Evolutionary conservation across 2,329 filamentous ascomycete genomes (phyloP), one percentile per base, ranked within the genome.

Genomic region (Aspergillus sp.): DNA sequence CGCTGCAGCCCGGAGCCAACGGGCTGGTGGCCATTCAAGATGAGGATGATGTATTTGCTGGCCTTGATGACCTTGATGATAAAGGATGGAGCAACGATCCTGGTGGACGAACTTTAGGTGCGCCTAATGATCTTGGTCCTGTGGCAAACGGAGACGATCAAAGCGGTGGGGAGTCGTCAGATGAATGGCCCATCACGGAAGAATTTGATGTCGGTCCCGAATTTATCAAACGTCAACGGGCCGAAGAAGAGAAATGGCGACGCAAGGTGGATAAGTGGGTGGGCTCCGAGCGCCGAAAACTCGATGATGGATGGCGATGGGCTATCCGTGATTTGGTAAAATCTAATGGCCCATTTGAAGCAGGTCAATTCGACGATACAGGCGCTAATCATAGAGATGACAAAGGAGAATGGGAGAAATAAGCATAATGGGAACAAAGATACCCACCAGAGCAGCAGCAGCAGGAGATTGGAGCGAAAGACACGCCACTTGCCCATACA

Each of bases 161-260:
- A 44, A 73, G 68, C 51, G 68, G 66, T 45, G 70, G 68, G 43
- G 72, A 74, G 47, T 70, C 68, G 6, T 71, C 69, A 49, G 86
- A 90, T 59, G 86, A 90, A 61, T 91, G 88, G 79, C 81, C 88
- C 44, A 87, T 96, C 10, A 89, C 89, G 45, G 93, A 98, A 69
- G 93, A 98, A 65, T 98, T 98, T 60, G 93, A 98, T 64, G 89
- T 98, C 48, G 93, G 93, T 0, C 93, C 91, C 3, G 89, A 94
- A 66, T 98, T 97, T 63, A 84, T 97, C 53, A 80, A 85, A 59
- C 79, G 90, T 53, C 91, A 97, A 64, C 80, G 87, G 50, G 89
- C 91, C 61, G 93, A 98, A 70, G 93, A 98, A 71, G 85, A 88
- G 43, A 80, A 88, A 52, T 98, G 93, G 93, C 80, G 85, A 57